Conservation (phyloP, 352 stramenopile genomes). For the Globisporangium mamillatum region DNA sequence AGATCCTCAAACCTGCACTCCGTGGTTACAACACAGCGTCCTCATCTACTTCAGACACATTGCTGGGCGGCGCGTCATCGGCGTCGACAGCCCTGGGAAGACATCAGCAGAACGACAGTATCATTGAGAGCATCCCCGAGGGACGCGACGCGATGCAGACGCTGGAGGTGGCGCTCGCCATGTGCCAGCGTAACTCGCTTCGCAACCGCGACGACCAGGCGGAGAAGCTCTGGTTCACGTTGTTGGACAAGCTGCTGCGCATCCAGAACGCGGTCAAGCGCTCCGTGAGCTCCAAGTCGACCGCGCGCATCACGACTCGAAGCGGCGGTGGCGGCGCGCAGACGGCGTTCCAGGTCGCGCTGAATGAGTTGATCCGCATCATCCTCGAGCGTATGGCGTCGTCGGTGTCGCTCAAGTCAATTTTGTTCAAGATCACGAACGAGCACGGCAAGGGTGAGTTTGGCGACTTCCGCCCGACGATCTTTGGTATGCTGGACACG, state of each 20-base stretch:
- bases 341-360: slow-evolving; percentile 84
- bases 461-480: slow-evolving; percentile 93
- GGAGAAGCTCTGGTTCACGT: slow-evolving; percentile 94
- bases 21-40: slow-evolving; percentile 64
- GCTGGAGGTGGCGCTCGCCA: slow-evolving; percentile 87
- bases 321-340: slow-evolving; percentile 65
- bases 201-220: slow-evolving; percentile 86
- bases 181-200: slow-evolving; percentile 92
- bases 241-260: slow-evolving; percentile 91
- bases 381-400: slow-evolving; percentile 94
- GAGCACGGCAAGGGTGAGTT: slow-evolving; percentile 92
- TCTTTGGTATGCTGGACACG: slow-evolving; percentile 93
- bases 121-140: slow-evolving; percentile 79
- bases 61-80: slow-evolving; percentile 26
- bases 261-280: slow-evolving; percentile 91
- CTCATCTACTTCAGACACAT: slow-evolving; percentile 32
- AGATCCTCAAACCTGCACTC: slow-evolving; percentile 86
- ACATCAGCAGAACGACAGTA: slow-evolving; percentile 68
- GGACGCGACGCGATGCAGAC: slow-evolving; percentile 86
- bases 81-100: slow-evolving; percentile 20
- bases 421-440: slow-evolving; percentile 95
- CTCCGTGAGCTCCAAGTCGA: slow-evolving; percentile 75
- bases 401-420: slow-evolving; percentile 90
- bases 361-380: slow-evolving; percentile 92
- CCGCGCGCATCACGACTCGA: slow-evolving; percentile 53